phyloP scores from a whole-genome alignment of 1,139 yeast genomes.

The Tardiomyces depauwii region DNA sequence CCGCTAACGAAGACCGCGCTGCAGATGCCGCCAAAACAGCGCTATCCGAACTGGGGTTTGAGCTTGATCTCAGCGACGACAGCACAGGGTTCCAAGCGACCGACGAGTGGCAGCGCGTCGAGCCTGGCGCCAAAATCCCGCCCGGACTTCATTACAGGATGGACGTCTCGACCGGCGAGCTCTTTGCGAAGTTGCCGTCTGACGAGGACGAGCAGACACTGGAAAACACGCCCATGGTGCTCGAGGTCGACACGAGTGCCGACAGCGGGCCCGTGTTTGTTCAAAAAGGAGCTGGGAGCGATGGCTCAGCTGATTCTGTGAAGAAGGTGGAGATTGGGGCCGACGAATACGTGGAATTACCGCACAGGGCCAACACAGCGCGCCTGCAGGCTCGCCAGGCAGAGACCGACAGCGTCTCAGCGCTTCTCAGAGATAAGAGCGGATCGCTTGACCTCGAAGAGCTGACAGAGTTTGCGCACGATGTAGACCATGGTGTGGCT shows the following conservation, averaged over 20 bases:
- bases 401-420: constrained; percentile 2
- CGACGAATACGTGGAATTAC: background rate
- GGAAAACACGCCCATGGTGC: constrained; percentile 2
- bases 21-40: background rate
- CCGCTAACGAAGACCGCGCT: background rate
- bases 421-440: constrained; percentile 1
- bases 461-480: constrained; percentile 53
- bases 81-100: background rate
- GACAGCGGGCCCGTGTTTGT: constrained; percentile 1
- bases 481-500: constrained; percentile 47
- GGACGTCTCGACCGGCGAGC: constrained; percentile 54
- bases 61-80: background rate
- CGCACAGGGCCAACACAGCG: background rate
- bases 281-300: background rate
- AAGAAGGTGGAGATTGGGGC: constrained; percentile 1
- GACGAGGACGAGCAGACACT: constrained; percentile 22
- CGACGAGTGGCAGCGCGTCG: constrained; percentile 30
- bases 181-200: constrained; percentile 48
- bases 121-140: constrained; percentile 46
- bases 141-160: constrained; percentile 66
- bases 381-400: background rate
- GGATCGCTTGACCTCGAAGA: constrained; percentile 28
- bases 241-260: constrained; percentile 5
- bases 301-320: constrained; percentile 4
- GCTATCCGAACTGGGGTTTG: too few relatives aligned